Evolutionary conservation across 2,329 filamentous ascomycete genomes (phyloP).

Genomic region (Fusarium subtropicale): DNA sequence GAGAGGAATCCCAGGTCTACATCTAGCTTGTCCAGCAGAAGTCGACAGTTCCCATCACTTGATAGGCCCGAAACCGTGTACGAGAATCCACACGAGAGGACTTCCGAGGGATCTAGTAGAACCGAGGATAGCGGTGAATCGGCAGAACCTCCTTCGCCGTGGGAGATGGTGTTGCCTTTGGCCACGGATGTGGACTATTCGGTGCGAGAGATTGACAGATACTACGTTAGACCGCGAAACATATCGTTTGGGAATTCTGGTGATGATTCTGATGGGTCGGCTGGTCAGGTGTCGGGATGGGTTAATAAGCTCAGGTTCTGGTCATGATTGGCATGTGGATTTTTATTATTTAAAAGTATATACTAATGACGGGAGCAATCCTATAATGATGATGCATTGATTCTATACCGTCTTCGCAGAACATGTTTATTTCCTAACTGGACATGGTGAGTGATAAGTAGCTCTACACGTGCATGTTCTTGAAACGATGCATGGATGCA

Average conservation of each 20-base stretch:
- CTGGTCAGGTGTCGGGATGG: not conserved
- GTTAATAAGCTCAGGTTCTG: constrained; percentile 27
- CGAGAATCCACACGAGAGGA: not conserved
- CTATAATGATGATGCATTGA: not conserved
- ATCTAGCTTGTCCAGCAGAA: not conserved
- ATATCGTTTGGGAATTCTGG: constrained; percentile 33
- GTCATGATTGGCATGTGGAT: not conserved
- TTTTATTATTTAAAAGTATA: not conserved
- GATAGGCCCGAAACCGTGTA: constrained; percentile 9
- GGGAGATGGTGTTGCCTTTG: constrained; percentile 27
- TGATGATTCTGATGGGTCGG: not conserved
- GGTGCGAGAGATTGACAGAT: constrained; percentile 53
- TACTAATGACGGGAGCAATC: not conserved
- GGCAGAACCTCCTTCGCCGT: not conserved
- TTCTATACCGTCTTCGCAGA: not conserved
- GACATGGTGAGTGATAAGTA: too few relatives aligned
- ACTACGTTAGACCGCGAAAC: constrained; percentile 45
- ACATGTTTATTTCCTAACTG: too few relatives aligned
- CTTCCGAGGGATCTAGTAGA: constrained; percentile 1
- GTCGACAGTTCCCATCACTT: not conserved
- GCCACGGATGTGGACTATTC: constrained; percentile 51
- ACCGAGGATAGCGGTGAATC: constrained; percentile 1
- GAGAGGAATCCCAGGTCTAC: constrained; percentile 2
- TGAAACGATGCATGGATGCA: too few relatives aligned
- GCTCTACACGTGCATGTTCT: too few relatives aligned